Evolutionary conservation across 1,139 yeast species (phyloP), one percentile per base, ranked within the genome.

Genomic region (Schizosaccharomyces versatilis): DNA sequence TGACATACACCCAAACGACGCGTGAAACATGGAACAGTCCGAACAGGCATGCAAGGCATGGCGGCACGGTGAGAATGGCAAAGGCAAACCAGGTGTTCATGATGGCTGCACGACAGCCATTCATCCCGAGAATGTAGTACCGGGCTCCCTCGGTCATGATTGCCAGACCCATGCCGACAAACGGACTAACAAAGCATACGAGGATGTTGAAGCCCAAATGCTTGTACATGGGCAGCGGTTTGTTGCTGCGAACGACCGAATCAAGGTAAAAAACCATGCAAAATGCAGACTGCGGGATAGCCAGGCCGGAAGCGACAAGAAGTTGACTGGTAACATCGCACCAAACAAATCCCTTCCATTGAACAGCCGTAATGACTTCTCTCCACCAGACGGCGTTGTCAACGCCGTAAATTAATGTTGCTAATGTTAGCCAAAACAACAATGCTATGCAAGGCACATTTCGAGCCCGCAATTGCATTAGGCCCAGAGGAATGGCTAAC

Each of bases 1-100:
- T 32, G 38, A 32, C 19, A n/a, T 44, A 44, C 10, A 17, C 14
- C 36, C 14, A 19, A 14, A 44, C 12, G 49, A 44, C 32, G 10
- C 49, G 19, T n/a, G 49, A 44, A 12, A 44, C 49, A 38, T 19
- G 32, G 49, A 44, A 44, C 49, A 44, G 8, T n/a, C 49, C 49
- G 32, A 32, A 32, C 9, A 44, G 38, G 8, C 38, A 44, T 7
- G 32, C 15, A n/a, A 44, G 49, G 6, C 49, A 44, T 17, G 49
- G 49, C 8, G 49, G 49, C 14, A 44, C 15, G n/a, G 19, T 19
- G n/a, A 44, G 32, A 32, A 44, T 10, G 6, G 32, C 14, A 10
- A 44, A n/a, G 6, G 49, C 32, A 36, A 19, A 44, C 17, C 19
- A 17, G 7, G 49, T 44, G 8, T 44, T 32, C 38, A 19, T 19